phyloP scores from a whole-genome alignment of 2,329 filamentous ascomycete genomes.

The Colletotrichum brevisporum region DNA sequence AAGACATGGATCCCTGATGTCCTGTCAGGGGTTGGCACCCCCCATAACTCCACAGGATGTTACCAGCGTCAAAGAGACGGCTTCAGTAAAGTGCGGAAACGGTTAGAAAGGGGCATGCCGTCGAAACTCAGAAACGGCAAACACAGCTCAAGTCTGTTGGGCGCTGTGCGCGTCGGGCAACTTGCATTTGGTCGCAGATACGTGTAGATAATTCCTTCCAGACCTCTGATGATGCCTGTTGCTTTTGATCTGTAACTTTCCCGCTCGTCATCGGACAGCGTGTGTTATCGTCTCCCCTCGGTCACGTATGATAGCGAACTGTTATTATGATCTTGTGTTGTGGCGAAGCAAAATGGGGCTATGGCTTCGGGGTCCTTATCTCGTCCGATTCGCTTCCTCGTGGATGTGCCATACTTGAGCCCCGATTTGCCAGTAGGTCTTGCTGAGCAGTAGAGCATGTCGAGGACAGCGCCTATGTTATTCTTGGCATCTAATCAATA shows the following conservation, averaged over 20 bases:
- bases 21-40: neutral
- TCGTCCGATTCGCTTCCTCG: neutral
- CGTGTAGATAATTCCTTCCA: too few species aligned
- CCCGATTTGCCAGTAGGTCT: neutral
- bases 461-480: neutral
- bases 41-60: neutral
- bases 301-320: neutral
- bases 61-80: too few species aligned
- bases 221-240: too few species aligned
- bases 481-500: neutral
- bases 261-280: neutral
- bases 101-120: neutral
- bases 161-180: too few species aligned
- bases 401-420: neutral
- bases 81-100: too few species aligned
- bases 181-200: too few species aligned
- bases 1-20: neutral
- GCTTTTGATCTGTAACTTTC: too few species aligned
- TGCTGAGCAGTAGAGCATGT: neutral
- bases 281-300: neutral
- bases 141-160: too few species aligned
- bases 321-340: neutral
- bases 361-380: neutral
- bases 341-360: neutral
- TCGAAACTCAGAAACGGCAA: too few species aligned